phyloP scores from a whole-genome alignment of 2,329 filamentous ascomycete species.

The Hypoxylon sp. region DNA sequence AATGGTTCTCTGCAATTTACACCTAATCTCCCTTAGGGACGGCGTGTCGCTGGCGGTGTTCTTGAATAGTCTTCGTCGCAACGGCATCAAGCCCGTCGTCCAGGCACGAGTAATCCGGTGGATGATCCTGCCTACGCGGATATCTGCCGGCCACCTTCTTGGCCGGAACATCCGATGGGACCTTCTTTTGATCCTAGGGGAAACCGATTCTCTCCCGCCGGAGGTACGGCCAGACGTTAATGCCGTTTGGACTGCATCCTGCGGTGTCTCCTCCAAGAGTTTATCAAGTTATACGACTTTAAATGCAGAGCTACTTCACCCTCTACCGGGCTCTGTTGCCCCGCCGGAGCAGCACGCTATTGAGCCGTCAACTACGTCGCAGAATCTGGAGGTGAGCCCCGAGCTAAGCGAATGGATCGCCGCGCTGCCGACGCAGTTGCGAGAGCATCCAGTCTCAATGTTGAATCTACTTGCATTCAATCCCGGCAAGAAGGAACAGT shows the following conservation, averaged over 20 bases:
- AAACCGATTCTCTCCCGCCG: slow-evolving; percentile 9
- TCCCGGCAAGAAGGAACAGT: slow-evolving; percentile 65
- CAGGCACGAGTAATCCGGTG: slow-evolving; percentile 48
- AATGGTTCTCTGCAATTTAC: slow-evolving; percentile 50
- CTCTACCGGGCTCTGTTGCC: slow-evolving; percentile 23
- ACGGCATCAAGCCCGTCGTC: slow-evolving; percentile 44
- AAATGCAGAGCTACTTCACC: slow-evolving; percentile 41
- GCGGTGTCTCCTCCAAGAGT: slow-evolving; percentile 44
- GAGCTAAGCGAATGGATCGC: slow-evolving; percentile 67
- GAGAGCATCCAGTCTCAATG: slow-evolving; percentile 69
- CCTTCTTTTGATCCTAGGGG: slow-evolving; percentile 43
- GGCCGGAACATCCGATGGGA: slow-evolving; percentile 49
- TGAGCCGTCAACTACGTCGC: slow-evolving; percentile 36
- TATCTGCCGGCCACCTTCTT: slow-evolving; percentile 45
- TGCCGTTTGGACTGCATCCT: slow-evolving; percentile 42
- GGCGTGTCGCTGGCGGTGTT: slow-evolving; percentile 37
- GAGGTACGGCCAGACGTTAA: slow-evolving; percentile 32
- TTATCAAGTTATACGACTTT: slow-evolving; percentile 39
- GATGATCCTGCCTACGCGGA: slow-evolving; percentile 47
- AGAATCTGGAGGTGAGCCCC: slow-evolving; percentile 69
- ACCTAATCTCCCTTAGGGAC: slow-evolving; percentile 46
- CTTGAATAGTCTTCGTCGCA: slow-evolving; percentile 43
- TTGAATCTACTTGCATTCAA: slow-evolving; percentile 74
- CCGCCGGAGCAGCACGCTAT: slow-evolving; percentile 22
- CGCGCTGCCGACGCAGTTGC: slow-evolving; percentile 35